phyloP scores from a whole-genome alignment of 2,329 filamentous ascomycete genomes.

The Pseudogymnoascus sp. region DNA sequence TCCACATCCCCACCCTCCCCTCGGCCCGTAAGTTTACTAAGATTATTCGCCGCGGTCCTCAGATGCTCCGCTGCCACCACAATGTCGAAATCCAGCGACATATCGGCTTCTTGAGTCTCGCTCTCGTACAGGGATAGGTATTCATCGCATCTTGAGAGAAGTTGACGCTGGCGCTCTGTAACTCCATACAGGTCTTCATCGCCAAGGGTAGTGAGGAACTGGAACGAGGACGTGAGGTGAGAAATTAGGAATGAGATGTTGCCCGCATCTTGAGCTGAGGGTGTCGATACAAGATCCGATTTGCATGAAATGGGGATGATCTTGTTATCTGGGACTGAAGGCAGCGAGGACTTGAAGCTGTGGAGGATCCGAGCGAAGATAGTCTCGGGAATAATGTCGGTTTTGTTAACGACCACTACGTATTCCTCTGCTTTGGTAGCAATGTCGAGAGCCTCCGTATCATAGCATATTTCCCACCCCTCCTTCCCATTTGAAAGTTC shows the following conservation, averaged over 20 bases:
- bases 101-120: slow-evolving; percentile 39
- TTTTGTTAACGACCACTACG: slow-evolving; percentile 58
- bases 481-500: slow-evolving; percentile 41
- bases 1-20: slow-evolving; percentile 86
- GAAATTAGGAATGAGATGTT: slow-evolving; percentile 63
- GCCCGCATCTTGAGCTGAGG: slow-evolving; percentile 44
- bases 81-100: slow-evolving; percentile 60
- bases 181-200: slow-evolving; percentile 83
- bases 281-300: slow-evolving; percentile 10
- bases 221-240: slow-evolving; percentile 62
- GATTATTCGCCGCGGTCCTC: slow-evolving; percentile 67
- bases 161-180: slow-evolving; percentile 78
- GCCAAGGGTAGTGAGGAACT: slow-evolving; percentile 63
- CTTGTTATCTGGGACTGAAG: slow-evolving; percentile 21
- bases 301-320: slow-evolving; percentile 63
- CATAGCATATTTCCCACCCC: slow-evolving; percentile 43
- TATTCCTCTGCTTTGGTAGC: slow-evolving; percentile 43
- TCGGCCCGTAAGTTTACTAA: slow-evolving; percentile 82
- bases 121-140: slow-evolving; percentile 69
- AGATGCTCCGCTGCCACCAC: slow-evolving; percentile 87
- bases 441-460: slow-evolving; percentile 49
- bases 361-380: slow-evolving; percentile 35
- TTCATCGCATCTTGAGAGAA: slow-evolving; percentile 65
- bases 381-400: slow-evolving; percentile 40
- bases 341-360: slow-evolving; percentile 35